Evolutionary conservation across 805 yeast genomes (phyloP).

Genomic region (Sugiyamaella qingdaonensis): DNA sequence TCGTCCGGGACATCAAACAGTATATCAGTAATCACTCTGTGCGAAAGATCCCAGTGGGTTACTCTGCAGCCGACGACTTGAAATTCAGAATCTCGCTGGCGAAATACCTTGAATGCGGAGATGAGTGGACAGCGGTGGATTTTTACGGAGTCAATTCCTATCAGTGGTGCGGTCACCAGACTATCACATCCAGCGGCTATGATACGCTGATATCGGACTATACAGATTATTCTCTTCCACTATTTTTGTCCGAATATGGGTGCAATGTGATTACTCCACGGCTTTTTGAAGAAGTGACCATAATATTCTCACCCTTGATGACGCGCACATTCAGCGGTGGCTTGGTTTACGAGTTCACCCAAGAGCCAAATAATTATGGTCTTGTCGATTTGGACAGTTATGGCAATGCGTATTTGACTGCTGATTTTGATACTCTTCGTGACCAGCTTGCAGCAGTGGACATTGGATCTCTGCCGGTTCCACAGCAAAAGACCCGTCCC

Average conservation of each 20-base stretch:
- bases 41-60: slow-evolving; percentile 82
- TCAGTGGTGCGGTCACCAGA: slow-evolving; percentile 86
- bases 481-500: slow-evolving; percentile 12
- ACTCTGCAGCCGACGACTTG: slow-evolving; percentile 94
- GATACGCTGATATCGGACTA: slow-evolving; percentile 68
- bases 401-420: slow-evolving; percentile 40
- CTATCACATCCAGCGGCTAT: slow-evolving; percentile 75
- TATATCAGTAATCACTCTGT: slow-evolving; percentile 57
- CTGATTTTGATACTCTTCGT: slow-evolving; percentile 51
- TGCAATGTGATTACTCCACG: slow-evolving; percentile 82
- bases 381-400: slow-evolving; percentile 51
- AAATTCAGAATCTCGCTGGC: slow-evolving; percentile 71
- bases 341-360: slow-evolving; percentile 72
- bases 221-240: slow-evolving; percentile 62
- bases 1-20: slow-evolving; percentile 74
- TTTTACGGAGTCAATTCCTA: slow-evolving; percentile 78
- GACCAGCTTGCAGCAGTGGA: slow-evolving; percentile 4
- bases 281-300: slow-evolving; percentile 65
- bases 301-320: slow-evolving; percentile 71
- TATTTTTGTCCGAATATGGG: slow-evolving; percentile 88
- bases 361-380: slow-evolving; percentile 77
- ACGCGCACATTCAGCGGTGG: slow-evolving; percentile 78
- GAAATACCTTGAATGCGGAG: slow-evolving; percentile 72
- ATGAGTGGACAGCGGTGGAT: slow-evolving; percentile 52
- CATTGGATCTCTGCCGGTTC: slow-evolving; percentile 3